Evolutionary conservation across 768 basidiomycete genomes (phyloP), one percentile per base, ranked within the genome.

Genomic region (Phanerochaete carnosa): DNA sequence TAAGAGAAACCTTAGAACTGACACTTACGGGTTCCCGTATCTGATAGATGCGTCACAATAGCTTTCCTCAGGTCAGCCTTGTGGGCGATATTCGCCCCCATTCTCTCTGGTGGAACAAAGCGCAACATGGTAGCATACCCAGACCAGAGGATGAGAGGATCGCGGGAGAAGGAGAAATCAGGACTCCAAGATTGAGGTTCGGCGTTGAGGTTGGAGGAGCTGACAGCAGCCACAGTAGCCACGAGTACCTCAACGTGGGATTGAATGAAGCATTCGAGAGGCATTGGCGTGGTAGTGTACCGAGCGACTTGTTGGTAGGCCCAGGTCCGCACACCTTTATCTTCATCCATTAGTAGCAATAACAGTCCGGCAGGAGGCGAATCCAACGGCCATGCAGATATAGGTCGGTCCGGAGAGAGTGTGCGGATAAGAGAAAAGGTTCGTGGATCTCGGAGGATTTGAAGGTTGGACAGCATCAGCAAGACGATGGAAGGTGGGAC

Each of bases 401-500:
- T 66, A 16, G 65, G 46, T 19, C 65, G 62, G n/a, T 70, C 62
- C 13, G 84, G 81, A 35, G 76, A 63, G 49, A 72, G 68, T 25
- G 68, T 58, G 46, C 76, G 70, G 32, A 87, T 66, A 35, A 81
- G 65, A 7, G 69, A 62, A 58, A 80, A 68, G 51, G 93, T 73
- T 35, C 74, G 71, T 1, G 77, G 63, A 62, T 88, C 80, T 45
- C 76, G 77, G 50, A 90, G 79, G 57, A 90, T 74, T 22, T 73
- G 73, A 68, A 85, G 76, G 71, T 88, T 90, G 23, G 82, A 82
- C 57, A 91, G 68, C 61, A 86, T 80, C 59, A 86, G 86, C 67
- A 87, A 88, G 6, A 84, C 63, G 23, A 84, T 68, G 0, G 82
- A 80, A n/a, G 82, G 72, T 2, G 83, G 79, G 12, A 79, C 72